phyloP scores from a whole-genome alignment of 768 basidiomycete species.

The Multifurca ochricompacta region DNA sequence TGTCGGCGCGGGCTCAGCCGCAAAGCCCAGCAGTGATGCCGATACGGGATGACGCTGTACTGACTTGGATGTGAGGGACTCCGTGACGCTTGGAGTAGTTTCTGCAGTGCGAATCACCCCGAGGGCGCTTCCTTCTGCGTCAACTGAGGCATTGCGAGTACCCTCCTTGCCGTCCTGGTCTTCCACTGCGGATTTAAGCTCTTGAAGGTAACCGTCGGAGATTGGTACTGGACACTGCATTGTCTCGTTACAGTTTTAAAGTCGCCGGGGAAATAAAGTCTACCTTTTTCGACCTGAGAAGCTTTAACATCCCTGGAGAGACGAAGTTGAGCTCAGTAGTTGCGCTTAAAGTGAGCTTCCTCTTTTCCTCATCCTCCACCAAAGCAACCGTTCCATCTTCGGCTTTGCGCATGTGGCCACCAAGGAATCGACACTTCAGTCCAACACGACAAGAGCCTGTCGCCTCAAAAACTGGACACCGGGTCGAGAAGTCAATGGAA shows the following conservation, averaged over 20 bases:
- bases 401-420: conserved; percentile 55
- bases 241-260: not conserved
- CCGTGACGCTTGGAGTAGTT: not conserved
- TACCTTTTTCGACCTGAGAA: conserved; percentile 64
- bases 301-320: conserved; percentile 46
- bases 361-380: conserved; percentile 51
- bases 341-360: conserved; percentile 38
- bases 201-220: conserved; percentile 51
- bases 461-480: conserved; percentile 61
- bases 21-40: conserved; percentile 3
- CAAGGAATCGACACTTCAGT: conserved; percentile 86
- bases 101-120: conserved; percentile 8
- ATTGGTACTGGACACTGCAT: conserved; percentile 59
- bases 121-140: conserved; percentile 4
- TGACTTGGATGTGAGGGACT: conserved; percentile 16
- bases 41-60: conserved; percentile 17
- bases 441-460: conserved; percentile 76
- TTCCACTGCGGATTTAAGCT: conserved; percentile 31
- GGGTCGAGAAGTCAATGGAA: conserved; percentile 39
- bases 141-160: conserved; percentile 9
- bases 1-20: not conserved
- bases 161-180: conserved; percentile 6
- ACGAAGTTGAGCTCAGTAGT: conserved; percentile 66
- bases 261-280: conserved; percentile 10
- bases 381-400: conserved; percentile 39